Conservation (phyloP, 768 basidiomycete genomes). For the Suillus subalutaceus region DNA sequence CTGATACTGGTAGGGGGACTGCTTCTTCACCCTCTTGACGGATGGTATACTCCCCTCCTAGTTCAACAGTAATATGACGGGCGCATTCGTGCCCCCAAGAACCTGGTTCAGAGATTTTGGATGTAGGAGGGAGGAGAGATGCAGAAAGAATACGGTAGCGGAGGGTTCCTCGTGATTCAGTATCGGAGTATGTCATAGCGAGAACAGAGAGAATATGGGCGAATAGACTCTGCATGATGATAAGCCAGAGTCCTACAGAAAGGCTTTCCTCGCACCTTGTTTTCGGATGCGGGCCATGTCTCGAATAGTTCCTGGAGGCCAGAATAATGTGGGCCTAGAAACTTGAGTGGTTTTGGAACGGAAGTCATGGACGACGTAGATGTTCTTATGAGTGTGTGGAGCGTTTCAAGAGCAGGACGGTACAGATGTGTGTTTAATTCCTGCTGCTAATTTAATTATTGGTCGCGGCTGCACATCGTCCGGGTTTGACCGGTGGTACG, state of each 20-base stretch:
- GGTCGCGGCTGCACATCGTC: too few relatives aligned
- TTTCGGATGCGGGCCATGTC: conserved; percentile 74
- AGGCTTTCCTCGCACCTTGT: conserved; percentile 54
- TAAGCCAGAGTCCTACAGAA: conserved; percentile 3
- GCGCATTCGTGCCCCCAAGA: too few relatives aligned
- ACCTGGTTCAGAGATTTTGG: too few relatives aligned
- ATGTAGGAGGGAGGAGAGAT: too few relatives aligned
- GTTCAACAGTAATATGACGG: too few relatives aligned
- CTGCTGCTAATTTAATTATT: conserved; percentile 46
- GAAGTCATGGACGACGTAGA: conserved; percentile 99
- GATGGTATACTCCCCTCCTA: too few relatives aligned
- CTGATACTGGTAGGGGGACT: too few relatives aligned
- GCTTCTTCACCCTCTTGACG: too few relatives aligned
- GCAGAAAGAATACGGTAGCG: too few relatives aligned
- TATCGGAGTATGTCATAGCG: too few relatives aligned
- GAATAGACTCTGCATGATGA: conserved; percentile 72
- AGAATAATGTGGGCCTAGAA: conserved; percentile 92
- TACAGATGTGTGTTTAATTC: conserved; percentile 87
- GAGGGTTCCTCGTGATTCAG: too few relatives aligned
- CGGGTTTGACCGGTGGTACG: too few relatives aligned
- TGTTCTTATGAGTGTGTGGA: conserved; percentile 91
- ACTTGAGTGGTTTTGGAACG: conserved; percentile 98
- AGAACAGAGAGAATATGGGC: conserved; percentile 98
- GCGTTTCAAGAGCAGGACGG: conserved; percentile 88
- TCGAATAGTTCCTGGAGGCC: conserved; percentile 84